These are phyloP conservation scores for Circinella umbellata DNA, from an alignment of 371 early-diverging fungal genomes.

Conservation along the genomic window DNA sequence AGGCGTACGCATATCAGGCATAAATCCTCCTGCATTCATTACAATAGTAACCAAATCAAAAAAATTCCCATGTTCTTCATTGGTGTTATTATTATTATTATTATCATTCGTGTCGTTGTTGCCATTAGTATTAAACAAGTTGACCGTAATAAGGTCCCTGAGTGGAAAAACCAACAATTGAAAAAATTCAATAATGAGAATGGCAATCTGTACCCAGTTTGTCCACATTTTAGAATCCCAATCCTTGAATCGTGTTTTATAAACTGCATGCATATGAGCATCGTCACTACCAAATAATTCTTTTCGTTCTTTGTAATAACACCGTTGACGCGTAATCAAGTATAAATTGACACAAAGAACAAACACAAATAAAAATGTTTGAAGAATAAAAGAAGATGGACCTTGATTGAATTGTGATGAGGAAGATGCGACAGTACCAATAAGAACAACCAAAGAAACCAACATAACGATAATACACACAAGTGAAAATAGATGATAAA, in stretches of 20 bases:
- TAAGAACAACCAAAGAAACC: constrained; percentile 37
- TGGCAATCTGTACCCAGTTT: constrained; percentile 63
- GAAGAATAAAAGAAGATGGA: constrained; percentile 29
- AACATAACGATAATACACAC: constrained; percentile 32
- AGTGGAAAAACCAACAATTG: constrained; percentile 62
- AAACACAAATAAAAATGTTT: constrained; percentile 56
- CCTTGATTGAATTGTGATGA: neutral
- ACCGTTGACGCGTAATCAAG: constrained; percentile 55
- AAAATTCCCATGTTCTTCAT: constrained; percentile 15
- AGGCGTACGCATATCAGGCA: constrained; percentile 57
- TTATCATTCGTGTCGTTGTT: neutral
- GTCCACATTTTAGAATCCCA: constrained; percentile 53
- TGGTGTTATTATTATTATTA: constrained; percentile 6
- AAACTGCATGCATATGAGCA: constrained; percentile 46
- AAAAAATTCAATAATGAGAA: constrained; percentile 63
- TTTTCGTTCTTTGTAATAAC: constrained; percentile 50
- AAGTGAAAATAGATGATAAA: constrained; percentile 44
- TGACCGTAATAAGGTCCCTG: constrained; percentile 55
- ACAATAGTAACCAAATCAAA: constrained; percentile 36
- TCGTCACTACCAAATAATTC: constrained; percentile 48
- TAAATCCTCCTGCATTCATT: constrained; percentile 48
- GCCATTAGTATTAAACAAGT: constrained; percentile 23
- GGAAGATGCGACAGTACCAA: constrained; percentile 34
- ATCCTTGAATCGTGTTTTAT: constrained; percentile 42
- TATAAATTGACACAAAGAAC: constrained; percentile 59